phyloP scores from a whole-genome alignment of 108 stramenopile species.

The Parietichytrium sp. region DNA sequence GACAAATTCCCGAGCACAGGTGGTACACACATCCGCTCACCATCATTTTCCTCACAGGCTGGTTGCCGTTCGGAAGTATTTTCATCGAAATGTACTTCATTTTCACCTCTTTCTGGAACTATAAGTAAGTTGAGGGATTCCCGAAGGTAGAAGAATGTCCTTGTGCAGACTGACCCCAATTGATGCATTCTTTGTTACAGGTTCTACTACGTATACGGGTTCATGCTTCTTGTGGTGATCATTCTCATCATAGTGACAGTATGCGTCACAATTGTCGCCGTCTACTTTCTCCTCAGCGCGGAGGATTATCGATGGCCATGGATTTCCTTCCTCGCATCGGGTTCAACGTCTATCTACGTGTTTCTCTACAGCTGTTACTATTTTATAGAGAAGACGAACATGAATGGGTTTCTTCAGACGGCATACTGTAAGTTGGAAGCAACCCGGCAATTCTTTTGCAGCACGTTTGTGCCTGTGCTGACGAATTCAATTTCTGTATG shows the following conservation, averaged over 20 bases:
- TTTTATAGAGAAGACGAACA: constrained; percentile 92
- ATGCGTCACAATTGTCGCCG: constrained; percentile 92
- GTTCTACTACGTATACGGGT: constrained; percentile 98
- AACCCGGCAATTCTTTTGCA: too few species aligned
- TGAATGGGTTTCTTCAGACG: constrained; percentile 90
- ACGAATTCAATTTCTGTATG: too few species aligned
- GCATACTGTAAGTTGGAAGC: too few species aligned
- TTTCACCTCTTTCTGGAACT: constrained; percentile 83
- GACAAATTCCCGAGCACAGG: constrained; percentile 85
- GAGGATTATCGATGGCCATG: constrained; percentile 99
- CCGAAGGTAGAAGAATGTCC: too few species aligned
- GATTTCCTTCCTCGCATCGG: constrained; percentile 85
- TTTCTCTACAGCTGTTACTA: constrained; percentile 95
- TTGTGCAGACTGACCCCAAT: too few species aligned
- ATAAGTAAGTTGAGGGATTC: background rate
- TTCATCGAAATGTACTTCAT: constrained; percentile 97
- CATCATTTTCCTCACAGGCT: constrained; percentile 78
- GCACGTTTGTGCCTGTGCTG: too few species aligned
- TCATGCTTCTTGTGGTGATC: constrained; percentile 86
- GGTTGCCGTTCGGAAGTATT: constrained; percentile 91
- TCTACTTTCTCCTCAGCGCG: constrained; percentile 90
- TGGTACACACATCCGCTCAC: constrained; percentile 88
- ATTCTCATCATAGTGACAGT: constrained; percentile 90
- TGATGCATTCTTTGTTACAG: too few species aligned
- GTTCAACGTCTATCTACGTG: constrained; percentile 85